Percentiles rank a stretch among this genome's conserved stretches.
phyloP scores from a whole-genome alignment of 106 monocot genomes.

The Narthecium ossifragum region DNA sequence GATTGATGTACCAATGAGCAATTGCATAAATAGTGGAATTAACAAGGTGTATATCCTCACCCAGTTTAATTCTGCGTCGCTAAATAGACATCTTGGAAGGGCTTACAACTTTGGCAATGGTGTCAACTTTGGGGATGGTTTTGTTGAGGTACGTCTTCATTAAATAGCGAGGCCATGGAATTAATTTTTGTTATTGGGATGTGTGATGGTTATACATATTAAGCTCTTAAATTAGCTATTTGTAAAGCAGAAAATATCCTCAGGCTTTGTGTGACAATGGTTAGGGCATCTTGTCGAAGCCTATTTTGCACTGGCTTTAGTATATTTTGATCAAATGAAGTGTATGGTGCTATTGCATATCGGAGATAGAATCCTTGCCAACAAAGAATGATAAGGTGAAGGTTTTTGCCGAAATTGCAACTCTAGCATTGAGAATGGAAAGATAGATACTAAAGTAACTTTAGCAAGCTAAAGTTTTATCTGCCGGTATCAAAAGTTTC shows the following conservation, averaged over 20 bases:
- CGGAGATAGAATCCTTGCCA: too few species aligned
- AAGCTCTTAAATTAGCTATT: too few species aligned
- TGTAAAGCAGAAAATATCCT: too few species aligned
- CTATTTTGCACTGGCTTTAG: neutral
- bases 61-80: conserved; percentile 57
- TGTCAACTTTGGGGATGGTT: conserved; percentile 46
- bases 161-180: neutral
- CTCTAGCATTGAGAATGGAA: too few species aligned
- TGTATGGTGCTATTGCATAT: neutral
- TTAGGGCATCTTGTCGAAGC: neutral
- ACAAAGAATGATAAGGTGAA: too few species aligned
- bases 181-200: too few species aligned
- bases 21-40: conserved; percentile 65
- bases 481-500: too few species aligned
- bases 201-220: too few species aligned
- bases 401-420: too few species aligned
- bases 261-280: neutral
- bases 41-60: conserved; percentile 62
- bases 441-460: too few species aligned
- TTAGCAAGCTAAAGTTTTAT: too few species aligned
- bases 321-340: neutral
- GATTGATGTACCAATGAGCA: conserved; percentile 71
- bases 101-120: conserved; percentile 51
- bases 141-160: conserved; percentile 40
- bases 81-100: conserved; percentile 52